Conservation (phyloP, 495 filamentous ascomycete species). For the Podospora appendiculata region DNA sequence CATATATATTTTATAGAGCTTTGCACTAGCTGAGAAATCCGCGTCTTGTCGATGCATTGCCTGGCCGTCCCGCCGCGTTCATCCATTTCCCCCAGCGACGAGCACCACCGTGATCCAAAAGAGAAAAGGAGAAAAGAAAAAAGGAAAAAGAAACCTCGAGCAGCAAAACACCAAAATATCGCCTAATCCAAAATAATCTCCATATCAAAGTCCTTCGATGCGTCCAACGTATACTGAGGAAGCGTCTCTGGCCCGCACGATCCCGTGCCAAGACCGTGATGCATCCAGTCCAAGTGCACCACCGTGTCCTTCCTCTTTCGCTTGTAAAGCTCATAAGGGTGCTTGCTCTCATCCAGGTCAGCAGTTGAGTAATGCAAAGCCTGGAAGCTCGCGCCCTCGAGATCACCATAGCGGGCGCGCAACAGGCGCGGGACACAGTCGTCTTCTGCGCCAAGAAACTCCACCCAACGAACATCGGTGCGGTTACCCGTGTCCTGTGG, state of each 20-base stretch:
- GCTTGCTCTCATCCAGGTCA: constrained; percentile 48
- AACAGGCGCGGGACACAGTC: constrained; percentile 10
- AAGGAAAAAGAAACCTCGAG: too few species aligned
- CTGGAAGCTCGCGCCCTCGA: constrained; percentile 42
- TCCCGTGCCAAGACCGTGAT: constrained; percentile 48
- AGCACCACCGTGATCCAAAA: too few species aligned
- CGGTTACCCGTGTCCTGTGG: constrained; percentile 61
- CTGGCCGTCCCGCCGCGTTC: too few species aligned
- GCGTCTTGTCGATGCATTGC: too few species aligned
- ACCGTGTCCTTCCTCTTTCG: constrained; percentile 40
- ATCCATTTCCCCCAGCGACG: too few species aligned
- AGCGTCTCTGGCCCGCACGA: constrained; percentile 45
- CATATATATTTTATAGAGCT: too few species aligned
- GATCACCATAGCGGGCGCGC: constrained; percentile 30
- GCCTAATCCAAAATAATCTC: constrained; percentile 35
- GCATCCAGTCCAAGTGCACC: constrained; percentile 53
- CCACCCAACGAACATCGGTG: constrained; percentile 54
- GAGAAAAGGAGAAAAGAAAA: too few species aligned
- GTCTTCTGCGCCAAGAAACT: constrained; percentile 21
- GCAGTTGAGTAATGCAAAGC: constrained; percentile 42
- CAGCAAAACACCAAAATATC: neutral
- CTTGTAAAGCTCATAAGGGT: constrained; percentile 51
- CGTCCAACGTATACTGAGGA: constrained; percentile 39
- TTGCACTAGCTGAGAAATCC: too few species aligned
- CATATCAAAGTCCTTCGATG: constrained; percentile 37